Evolutionary conservation across 805 yeast genomes (phyloP).

Genomic region (Yarrowia alimentaria): DNA sequence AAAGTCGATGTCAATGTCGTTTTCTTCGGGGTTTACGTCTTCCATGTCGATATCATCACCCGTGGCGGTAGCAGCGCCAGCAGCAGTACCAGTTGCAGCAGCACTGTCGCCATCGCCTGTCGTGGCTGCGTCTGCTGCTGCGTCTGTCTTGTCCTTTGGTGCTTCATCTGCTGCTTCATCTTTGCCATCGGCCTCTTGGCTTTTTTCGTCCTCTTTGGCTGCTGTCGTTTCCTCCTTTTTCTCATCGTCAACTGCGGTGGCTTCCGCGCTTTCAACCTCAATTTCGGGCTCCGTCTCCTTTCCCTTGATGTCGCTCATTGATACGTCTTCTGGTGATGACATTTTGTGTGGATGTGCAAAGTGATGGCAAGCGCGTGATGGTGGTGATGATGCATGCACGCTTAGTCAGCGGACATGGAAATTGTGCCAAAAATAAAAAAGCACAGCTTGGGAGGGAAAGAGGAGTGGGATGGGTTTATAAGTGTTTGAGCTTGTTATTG

Average conservation of each 20-base stretch:
- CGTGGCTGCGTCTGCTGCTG: not conserved
- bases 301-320: conserved; percentile 20
- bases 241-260: not conserved
- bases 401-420: not conserved
- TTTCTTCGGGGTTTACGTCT: conserved; percentile 26
- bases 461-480: too few species aligned
- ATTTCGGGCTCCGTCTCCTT: not conserved
- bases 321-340: conserved; percentile 26
- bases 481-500: too few species aligned
- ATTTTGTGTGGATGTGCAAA: not conserved
- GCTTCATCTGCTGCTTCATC: conserved; percentile 19
- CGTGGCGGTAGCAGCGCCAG: conserved; percentile 10
- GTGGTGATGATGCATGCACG: not conserved
- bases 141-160: not conserved
- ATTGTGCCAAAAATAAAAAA: too few species aligned
- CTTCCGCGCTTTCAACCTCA: not conserved
- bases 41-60: conserved; percentile 27
- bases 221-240: not conserved
- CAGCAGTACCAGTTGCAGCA: too few species aligned
- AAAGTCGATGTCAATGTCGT: conserved; percentile 31
- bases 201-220: not conserved
- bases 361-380: not conserved
- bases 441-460: too few species aligned
- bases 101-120: too few species aligned
- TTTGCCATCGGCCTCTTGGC: not conserved